Evolutionary conservation across 306 rosid species (phyloP).

Genomic region (Trifolium repens): DNA sequence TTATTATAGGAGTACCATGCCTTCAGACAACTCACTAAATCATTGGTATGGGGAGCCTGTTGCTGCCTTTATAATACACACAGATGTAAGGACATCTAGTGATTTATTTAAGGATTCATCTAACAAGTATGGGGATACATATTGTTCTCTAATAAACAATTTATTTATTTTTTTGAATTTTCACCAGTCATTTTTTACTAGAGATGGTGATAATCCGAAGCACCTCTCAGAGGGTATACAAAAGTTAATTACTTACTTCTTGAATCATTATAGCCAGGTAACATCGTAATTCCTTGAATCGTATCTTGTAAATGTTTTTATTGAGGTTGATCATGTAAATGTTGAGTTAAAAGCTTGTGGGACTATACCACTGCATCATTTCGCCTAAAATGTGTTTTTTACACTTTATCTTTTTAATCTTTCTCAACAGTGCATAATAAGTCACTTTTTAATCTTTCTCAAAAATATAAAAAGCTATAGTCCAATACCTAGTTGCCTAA

Average conservation of each 20-base stretch:
- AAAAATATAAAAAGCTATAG: too few relatives aligned
- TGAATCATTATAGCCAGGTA: constrained; percentile 71
- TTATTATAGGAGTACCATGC: not conserved
- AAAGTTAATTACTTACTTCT: constrained; percentile 55
- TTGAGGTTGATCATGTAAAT: not conserved
- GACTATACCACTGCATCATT: not conserved
- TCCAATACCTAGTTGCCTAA: too few relatives aligned
- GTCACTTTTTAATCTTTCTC: too few relatives aligned
- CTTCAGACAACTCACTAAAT: constrained; percentile 55
- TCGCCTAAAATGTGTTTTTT: too few relatives aligned
- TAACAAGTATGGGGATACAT: not conserved
- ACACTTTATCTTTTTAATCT: too few relatives aligned
- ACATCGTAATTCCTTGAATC: constrained; percentile 23
- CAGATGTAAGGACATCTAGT: constrained; percentile 54
- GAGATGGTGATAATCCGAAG: constrained; percentile 50
- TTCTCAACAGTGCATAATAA: too few relatives aligned
- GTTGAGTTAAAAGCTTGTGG: not conserved
- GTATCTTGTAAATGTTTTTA: too few relatives aligned
- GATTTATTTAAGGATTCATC: not conserved
- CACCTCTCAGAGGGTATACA: constrained; percentile 74
- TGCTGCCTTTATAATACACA: constrained; percentile 63
- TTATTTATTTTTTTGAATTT: not conserved
- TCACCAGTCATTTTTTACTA: constrained; percentile 64
- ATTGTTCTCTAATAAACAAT: constrained; percentile 6
- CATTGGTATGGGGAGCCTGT: constrained; percentile 89